Percentiles rank a stretch among this genome's conserved stretches.
Evolutionary conservation across 192 early-diverging fungal genomes (phyloP).

Genomic region (Coemansia sp.): DNA sequence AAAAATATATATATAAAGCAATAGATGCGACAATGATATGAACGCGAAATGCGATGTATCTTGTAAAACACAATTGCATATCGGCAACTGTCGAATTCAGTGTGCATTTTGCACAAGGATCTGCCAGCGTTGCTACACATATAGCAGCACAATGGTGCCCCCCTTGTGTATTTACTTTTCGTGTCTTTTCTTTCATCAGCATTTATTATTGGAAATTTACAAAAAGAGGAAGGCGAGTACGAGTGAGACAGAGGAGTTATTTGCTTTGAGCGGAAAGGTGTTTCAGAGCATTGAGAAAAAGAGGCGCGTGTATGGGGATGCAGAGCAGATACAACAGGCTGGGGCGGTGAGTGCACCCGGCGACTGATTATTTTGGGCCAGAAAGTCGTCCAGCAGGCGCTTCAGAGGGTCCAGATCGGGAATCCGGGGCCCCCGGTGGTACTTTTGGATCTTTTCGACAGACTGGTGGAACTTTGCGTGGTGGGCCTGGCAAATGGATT

Average conservation of each 20-base stretch:
- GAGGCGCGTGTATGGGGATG: conserved; percentile 49
- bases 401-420: conserved; percentile 29
- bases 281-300: conserved; percentile 49
- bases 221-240: neutral
- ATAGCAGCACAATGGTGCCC: no score
- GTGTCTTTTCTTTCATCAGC: neutral
- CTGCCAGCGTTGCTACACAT: no score
- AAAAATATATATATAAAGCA: no score
- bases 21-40: no score
- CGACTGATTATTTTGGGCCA: conserved; percentile 6
- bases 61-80: no score
- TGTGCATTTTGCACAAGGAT: no score
- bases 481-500: conserved; percentile 32
- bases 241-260: neutral
- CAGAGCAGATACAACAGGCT: conserved; percentile 38
- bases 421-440: conserved; percentile 7
- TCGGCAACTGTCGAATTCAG: no score
- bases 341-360: conserved; percentile 31
- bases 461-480: conserved; percentile 40
- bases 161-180: neutral
- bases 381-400: conserved; percentile 31
- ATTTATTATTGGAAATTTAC: conserved; percentile 1
- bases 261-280: neutral
- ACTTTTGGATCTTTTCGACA: conserved; percentile 33
- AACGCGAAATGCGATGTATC: no score